phyloP scores from a whole-genome alignment of 805 yeast genomes.

The Candida peoriensis region DNA sequence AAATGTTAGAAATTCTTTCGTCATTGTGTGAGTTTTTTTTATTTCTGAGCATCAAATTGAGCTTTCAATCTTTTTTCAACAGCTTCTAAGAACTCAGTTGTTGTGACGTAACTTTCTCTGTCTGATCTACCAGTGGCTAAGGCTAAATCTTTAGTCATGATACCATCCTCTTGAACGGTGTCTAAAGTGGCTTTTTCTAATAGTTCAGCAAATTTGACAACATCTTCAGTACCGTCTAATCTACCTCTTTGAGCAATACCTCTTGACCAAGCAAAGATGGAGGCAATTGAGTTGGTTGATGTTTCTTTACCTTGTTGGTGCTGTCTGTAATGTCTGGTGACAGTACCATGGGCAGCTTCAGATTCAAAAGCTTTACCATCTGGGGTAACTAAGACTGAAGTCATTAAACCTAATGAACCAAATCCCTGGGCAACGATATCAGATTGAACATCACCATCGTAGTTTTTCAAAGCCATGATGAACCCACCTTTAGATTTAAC shows the following conservation, averaged over 20 bases:
- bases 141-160: slow-evolving; percentile 82
- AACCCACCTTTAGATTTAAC: slow-evolving; percentile 79
- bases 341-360: slow-evolving; percentile 88
- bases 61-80: slow-evolving; percentile 52
- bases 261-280: slow-evolving; percentile 84
- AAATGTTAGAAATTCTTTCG: no score
- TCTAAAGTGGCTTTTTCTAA: slow-evolving; percentile 66
- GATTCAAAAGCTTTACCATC: slow-evolving; percentile 84
- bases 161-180: slow-evolving; percentile 68
- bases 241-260: slow-evolving; percentile 80
- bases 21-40: no score
- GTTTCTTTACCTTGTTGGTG: slow-evolving; percentile 80
- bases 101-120: slow-evolving; percentile 61
- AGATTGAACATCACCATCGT: slow-evolving; percentile 83
- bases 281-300: slow-evolving; percentile 80
- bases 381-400: slow-evolving; percentile 76
- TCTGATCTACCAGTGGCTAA: slow-evolving; percentile 60
- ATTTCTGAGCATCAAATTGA: slow-evolving; percentile 5
- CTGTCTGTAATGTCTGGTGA: slow-evolving; percentile 80
- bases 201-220: slow-evolving; percentile 57
- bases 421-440: slow-evolving; percentile 87
- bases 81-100: slow-evolving; percentile 73
- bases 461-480: slow-evolving; percentile 75
- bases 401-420: slow-evolving; percentile 81
- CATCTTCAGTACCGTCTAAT: slow-evolving; percentile 67